Conservation (phyloP, 306 rosid genomes). For the Cicer bijugum region DNA sequence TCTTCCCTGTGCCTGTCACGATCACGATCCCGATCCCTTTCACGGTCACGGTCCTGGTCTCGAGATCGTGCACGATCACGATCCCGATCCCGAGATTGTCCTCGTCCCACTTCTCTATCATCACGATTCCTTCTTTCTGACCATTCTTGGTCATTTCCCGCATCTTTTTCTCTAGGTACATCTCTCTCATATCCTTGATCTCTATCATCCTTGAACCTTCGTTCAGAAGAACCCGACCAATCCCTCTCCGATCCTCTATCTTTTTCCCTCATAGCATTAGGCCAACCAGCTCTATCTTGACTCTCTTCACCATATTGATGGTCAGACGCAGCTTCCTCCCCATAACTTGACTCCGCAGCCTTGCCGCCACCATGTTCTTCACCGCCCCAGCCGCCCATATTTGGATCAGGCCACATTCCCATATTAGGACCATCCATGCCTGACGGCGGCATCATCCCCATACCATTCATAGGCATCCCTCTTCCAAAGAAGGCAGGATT, state of each 20-base stretch:
- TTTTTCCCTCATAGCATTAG: conserved; percentile 79
- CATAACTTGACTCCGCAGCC: conserved; percentile 87
- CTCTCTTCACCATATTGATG: conserved; percentile 84
- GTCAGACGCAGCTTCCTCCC: conserved; percentile 94
- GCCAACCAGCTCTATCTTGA: conserved; percentile 85
- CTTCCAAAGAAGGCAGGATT: conserved; percentile 93
- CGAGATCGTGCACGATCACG: conserved; percentile 54
- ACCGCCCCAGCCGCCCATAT: conserved; percentile 87
- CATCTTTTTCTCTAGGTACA: conserved; percentile 74
- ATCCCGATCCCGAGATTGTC: conserved; percentile 70
- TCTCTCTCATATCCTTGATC: conserved; percentile 79
- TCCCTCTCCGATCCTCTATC: conserved; percentile 91
- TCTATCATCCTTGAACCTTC: conserved; percentile 80
- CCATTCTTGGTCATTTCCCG: conserved; percentile 68
- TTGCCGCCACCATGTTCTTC: conserved; percentile 86
- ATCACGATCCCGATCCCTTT: conserved; percentile 57
- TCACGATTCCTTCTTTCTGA: conserved; percentile 77
- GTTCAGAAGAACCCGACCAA: conserved; percentile 86
- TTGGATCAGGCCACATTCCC: conserved; percentile 96
- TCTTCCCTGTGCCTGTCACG: conserved; percentile 83
- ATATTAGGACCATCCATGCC: conserved; percentile 88
- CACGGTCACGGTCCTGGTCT: conserved; percentile 53
- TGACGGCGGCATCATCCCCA: conserved; percentile 90
- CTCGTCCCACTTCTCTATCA: conserved; percentile 73
- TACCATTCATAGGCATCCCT: conserved; percentile 89